Conservation (phyloP, 164 flowering plant species). For the Platanus orientalis region DNA sequence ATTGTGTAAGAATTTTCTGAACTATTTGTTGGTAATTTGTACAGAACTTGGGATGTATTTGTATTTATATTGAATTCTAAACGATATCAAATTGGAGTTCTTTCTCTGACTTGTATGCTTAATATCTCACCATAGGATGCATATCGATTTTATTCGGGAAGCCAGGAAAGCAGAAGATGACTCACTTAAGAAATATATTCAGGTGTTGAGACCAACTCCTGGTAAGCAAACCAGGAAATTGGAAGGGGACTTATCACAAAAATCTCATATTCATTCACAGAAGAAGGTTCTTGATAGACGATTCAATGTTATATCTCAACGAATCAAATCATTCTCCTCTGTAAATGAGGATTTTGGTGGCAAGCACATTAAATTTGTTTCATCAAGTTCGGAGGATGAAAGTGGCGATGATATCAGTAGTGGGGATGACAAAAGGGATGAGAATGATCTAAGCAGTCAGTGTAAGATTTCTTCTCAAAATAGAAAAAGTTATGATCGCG, state of each 20-base stretch:
- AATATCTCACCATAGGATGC: conserved; percentile 55
- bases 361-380: conserved; percentile 59
- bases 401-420: conserved; percentile 14
- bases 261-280: conserved; percentile 27
- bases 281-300: conserved; percentile 58
- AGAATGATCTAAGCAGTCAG: conserved; percentile 9
- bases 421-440: conserved; percentile 22
- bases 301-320: conserved; percentile 49
- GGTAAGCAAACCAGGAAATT: conserved; percentile 17
- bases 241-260: conserved; percentile 2
- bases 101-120: not conserved
- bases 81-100: not conserved
- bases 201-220: conserved; percentile 12
- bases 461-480: conserved; percentile 23
- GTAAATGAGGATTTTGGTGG: conserved; percentile 36
- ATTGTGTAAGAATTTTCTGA: too few relatives aligned
- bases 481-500: conserved; percentile 31
- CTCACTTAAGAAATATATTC: conserved; percentile 27
- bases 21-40: too few relatives aligned
- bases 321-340: conserved; percentile 57
- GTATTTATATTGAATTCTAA: not conserved
- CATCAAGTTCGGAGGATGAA: conserved; percentile 76
- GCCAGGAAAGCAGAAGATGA: conserved; percentile 40
- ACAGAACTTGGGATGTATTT: too few relatives aligned
- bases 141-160: conserved; percentile 37